These are phyloP conservation scores for Ziziphus jujuba DNA, from an alignment of 306 rosid species.

Conservation along the genomic window DNA sequence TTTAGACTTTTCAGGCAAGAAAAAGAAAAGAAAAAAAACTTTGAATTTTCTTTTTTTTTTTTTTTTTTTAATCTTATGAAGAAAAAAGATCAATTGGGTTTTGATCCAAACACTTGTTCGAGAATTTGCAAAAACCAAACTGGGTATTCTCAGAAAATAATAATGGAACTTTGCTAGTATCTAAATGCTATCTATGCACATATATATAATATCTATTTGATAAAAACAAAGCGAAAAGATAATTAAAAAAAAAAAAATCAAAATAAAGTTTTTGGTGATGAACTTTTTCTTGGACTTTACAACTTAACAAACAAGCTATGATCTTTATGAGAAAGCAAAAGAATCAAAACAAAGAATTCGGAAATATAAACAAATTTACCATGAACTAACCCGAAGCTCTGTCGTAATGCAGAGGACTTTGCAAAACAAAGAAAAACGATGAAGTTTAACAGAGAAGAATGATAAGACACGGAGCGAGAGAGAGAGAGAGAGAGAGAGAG, in stretches of 20 bases:
- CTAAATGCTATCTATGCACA: too few relatives aligned
- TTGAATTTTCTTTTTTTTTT: too few relatives aligned
- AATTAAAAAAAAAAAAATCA: not conserved
- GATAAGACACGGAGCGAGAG: not conserved
- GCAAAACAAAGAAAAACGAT: not conserved
- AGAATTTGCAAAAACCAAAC: too few relatives aligned
- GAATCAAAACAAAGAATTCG: constrained; percentile 8
- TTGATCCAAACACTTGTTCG: too few relatives aligned
- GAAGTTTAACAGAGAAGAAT: not conserved
- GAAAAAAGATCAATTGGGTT: too few relatives aligned
- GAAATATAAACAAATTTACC: not conserved
- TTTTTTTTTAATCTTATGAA: too few relatives aligned
- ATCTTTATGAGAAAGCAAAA: not conserved
- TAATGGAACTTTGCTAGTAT: too few relatives aligned
- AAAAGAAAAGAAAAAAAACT: too few relatives aligned
- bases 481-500: constrained; percentile 6
- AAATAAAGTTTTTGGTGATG: not conserved
- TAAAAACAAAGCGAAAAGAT: not conserved
- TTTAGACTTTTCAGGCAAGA: not conserved
- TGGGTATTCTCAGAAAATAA: too few relatives aligned
- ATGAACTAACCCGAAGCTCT: not conserved
- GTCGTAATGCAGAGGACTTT: not conserved
- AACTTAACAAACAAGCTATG: not conserved
- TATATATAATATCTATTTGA: not conserved
- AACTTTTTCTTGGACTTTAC: not conserved